Evolutionary conservation across 2,329 filamentous ascomycete species (phyloP), one percentile per base, ranked within the genome.

Genomic region (Thelonectria blattea): DNA sequence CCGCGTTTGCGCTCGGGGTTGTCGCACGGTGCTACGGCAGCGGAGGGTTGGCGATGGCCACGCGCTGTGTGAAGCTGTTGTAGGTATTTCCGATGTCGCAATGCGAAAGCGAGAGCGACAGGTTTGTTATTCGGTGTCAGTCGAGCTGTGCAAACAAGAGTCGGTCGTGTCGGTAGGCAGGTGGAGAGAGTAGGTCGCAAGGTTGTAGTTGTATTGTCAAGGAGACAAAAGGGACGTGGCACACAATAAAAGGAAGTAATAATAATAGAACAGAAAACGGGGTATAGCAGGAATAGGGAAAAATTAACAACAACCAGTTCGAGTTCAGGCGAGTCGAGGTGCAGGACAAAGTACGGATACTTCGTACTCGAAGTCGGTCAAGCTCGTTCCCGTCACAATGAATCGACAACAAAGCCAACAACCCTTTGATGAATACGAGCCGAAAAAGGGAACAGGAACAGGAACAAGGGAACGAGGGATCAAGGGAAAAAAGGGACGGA

Each of bases 1-100:
- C 66, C 64, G 59, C 65, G 60, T 56, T 56, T 60, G 55, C 59
- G 61, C 58, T 65, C 55, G 62, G 46, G 50, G 14, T 10, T n/a
- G 45, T 30, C 30, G 20, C 45, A 27, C 37, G 53, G 58, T 56
- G 60, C 46, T 65, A 61, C 48, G 62, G 62, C 57, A 53, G 51
- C 34, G 42, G 49, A 55, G n/a, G 52, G 48, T 62, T 30, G 62
- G 62, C 20, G 51, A 64, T 64, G 48, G 47, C 55, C 56, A 53
- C 45, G 20, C 20, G 47, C 50, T 18, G 22, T 15, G 14, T 41
- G 47, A 58, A 52, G 14, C 49, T 39, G 37, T 53, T 34, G 58
- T 24, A 24, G 22, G 22, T 37, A 34, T 30, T 54, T 34, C 37
- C 48, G 48, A 27, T 32, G 20, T 20, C 52, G 22, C 22, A 39